These are phyloP conservation scores for Peronospora farinosa DNA, from an alignment of 352 stramenopile species.

Conservation along the genomic window DNA sequence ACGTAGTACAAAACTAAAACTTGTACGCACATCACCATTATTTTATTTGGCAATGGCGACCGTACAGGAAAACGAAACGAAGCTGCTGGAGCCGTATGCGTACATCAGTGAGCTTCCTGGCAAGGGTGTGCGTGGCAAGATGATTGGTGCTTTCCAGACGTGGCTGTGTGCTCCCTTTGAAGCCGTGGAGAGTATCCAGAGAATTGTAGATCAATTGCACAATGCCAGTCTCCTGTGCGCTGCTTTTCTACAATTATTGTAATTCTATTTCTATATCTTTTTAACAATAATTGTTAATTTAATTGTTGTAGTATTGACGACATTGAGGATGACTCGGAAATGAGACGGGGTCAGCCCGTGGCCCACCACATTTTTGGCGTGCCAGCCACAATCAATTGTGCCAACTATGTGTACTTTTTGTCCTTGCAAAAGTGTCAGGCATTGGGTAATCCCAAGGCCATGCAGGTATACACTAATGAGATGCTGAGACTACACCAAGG, in stretches of 20 bases:
- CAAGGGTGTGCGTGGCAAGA: slow-evolving; percentile 84
- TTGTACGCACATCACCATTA: slow-evolving; percentile 2
- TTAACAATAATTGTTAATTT: neutral
- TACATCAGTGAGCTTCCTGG: slow-evolving; percentile 84
- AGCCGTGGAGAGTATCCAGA: slow-evolving; percentile 78
- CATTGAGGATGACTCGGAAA: slow-evolving; percentile 96
- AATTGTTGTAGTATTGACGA: slow-evolving; percentile 88
- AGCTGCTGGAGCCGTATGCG: slow-evolving; percentile 81
- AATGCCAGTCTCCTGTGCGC: slow-evolving; percentile 90
- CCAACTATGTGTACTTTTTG: slow-evolving; percentile 98
- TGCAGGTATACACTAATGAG: slow-evolving; percentile 92
- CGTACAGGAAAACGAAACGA: slow-evolving; percentile 36
- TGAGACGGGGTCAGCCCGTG: slow-evolving; percentile 90
- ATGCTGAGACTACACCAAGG: slow-evolving; percentile 93
- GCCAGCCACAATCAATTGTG: slow-evolving; percentile 94
- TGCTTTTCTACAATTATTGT: slow-evolving; percentile 4
- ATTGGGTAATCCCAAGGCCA: slow-evolving; percentile 75
- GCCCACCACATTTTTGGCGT: slow-evolving; percentile 95
- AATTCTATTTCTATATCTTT: neutral
- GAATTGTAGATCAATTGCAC: slow-evolving; percentile 93
- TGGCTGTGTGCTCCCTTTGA: slow-evolving; percentile 63
- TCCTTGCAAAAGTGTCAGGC: slow-evolving; percentile 89
- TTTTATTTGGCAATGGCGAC: slow-evolving; percentile 18
- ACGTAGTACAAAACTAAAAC: neutral
- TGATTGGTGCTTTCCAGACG: slow-evolving; percentile 88